A percentile compares a stretch with the other conserved stretches of the same genome.
Evolutionary conservation across 495 filamentous ascomycete genomes (phyloP).

Genomic region (Hypoxylon lienhwacheense): DNA sequence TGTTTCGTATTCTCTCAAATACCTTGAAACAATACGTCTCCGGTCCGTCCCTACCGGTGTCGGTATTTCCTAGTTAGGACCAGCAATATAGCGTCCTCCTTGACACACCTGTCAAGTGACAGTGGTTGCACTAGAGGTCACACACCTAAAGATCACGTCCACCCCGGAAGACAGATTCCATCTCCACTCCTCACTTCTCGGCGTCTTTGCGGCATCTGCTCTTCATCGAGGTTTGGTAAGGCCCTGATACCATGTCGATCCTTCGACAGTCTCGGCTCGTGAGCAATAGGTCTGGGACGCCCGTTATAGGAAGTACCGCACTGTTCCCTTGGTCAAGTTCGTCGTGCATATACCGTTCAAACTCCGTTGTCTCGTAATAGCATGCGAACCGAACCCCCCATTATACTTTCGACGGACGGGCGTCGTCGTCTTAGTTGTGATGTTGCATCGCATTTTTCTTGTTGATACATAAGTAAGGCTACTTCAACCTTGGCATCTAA

Average conservation of each 20-base stretch:
- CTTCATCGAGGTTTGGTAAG: constrained; percentile 29
- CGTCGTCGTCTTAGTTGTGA: constrained; percentile 11
- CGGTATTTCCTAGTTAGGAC: constrained; percentile 43
- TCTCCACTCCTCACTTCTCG: constrained; percentile 37
- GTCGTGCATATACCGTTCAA: constrained; percentile 13
- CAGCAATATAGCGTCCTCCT: constrained; percentile 25
- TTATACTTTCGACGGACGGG: constrained; percentile 19
- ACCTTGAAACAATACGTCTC: constrained; percentile 43
- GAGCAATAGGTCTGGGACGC: neutral
- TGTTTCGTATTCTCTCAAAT: constrained; percentile 19
- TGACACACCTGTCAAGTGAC: constrained; percentile 40
- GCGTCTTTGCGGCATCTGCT: constrained; percentile 38
- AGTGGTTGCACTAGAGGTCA: constrained; percentile 26
- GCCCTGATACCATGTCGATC: constrained; percentile 36
- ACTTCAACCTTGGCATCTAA: constrained; percentile 14
- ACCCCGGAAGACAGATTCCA: constrained; percentile 17
- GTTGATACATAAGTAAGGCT: constrained; percentile 23
- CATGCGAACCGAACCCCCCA: constrained; percentile 21
- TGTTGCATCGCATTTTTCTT: constrained; percentile 20
- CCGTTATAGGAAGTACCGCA: constrained; percentile 26
- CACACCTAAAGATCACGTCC: constrained; percentile 11
- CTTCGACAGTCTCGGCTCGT: constrained; percentile 16
- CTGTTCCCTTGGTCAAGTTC: constrained; percentile 15
- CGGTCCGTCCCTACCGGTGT: constrained; percentile 51
- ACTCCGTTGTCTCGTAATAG: constrained; percentile 7